Percentiles rank a stretch among this genome's conserved stretches.
These are phyloP conservation scores for Phytophthora colocasiae DNA, from an alignment of 352 stramenopile genomes.

Conservation along the genomic window DNA sequence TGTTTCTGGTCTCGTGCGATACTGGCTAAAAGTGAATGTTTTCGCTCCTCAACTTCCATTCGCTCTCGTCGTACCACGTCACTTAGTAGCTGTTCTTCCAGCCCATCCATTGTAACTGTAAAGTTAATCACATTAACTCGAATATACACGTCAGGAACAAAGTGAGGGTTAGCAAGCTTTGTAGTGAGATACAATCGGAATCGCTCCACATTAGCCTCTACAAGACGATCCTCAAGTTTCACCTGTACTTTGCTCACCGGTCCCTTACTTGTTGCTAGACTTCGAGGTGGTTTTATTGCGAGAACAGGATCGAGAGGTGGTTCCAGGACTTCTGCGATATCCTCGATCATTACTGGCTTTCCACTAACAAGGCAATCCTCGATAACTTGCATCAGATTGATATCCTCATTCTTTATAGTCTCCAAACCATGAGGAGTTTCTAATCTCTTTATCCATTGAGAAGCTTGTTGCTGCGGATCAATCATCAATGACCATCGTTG, in stretches of 20 bases:
- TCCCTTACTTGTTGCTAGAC: slow-evolving; percentile 6
- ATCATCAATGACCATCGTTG: slow-evolving; percentile 95
- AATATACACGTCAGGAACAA: slow-evolving; percentile 92
- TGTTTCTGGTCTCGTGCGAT: slow-evolving; percentile 92
- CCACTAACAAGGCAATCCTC: slow-evolving; percentile 48
- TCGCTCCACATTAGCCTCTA: slow-evolving; percentile 69
- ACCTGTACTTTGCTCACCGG: slow-evolving; percentile 36
- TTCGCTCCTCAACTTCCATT: slow-evolving; percentile 88
- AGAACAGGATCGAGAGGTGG: slow-evolving; percentile 67
- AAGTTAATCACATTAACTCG: slow-evolving; percentile 95
- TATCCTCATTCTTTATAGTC: slow-evolving; percentile 71
- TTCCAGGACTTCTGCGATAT: slow-evolving; percentile 60
- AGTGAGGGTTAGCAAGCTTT: slow-evolving; percentile 92
- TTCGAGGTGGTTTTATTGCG: slow-evolving; percentile 22
- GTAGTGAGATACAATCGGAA: slow-evolving; percentile 94
- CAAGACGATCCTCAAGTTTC: slow-evolving; percentile 72
- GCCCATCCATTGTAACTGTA: slow-evolving; percentile 89
- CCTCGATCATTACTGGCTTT: slow-evolving; percentile 65
- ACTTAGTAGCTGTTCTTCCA: slow-evolving; percentile 91
- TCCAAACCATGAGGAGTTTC: slow-evolving; percentile 74
- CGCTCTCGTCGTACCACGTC: slow-evolving; percentile 89
- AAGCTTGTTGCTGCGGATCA: slow-evolving; percentile 94
- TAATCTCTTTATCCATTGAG: slow-evolving; percentile 92
- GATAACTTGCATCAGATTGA: slow-evolving; percentile 44
- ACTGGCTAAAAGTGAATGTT: slow-evolving; percentile 83